A percentile compares a stretch with the other conserved stretches of the same genome.
These are phyloP conservation scores for Sambucus nigra DNA, from an alignment of 129 eudicot genomes.

Conservation along the genomic window DNA sequence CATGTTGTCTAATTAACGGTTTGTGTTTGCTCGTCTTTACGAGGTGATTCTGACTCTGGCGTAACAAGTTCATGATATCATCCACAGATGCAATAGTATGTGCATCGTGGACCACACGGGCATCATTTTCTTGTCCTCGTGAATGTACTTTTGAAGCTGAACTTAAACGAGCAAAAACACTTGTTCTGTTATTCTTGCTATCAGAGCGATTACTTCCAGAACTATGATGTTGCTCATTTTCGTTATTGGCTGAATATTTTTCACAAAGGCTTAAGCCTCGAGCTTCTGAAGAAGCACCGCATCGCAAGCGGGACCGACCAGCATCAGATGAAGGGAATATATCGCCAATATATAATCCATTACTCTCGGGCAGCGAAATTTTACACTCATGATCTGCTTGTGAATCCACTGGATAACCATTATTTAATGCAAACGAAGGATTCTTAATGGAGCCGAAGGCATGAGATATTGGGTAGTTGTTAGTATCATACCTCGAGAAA, in stretches of 20 bases:
- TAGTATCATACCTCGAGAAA: not conserved
- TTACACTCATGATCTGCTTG: not conserved
- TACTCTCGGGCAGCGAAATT: not conserved
- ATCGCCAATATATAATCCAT: conserved; percentile 2
- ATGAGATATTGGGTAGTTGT: not conserved
- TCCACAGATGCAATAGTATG: conserved; percentile 30
- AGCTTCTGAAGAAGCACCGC: conserved; percentile 15
- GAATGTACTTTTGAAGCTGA: conserved; percentile 4
- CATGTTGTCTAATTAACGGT: conserved; percentile 10
- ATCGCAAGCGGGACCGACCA: not conserved
- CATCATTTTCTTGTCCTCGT: conserved; percentile 15
- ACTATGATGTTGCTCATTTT: not conserved
- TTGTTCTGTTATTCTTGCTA: conserved; percentile 22
- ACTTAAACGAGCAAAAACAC: conserved; percentile 53
- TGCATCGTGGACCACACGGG: conserved; percentile 4
- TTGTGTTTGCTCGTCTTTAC: conserved; percentile 17
- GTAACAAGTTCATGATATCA: conserved; percentile 38
- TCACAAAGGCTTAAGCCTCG: conserved; percentile 6
- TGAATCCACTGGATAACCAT: conserved; percentile 1
- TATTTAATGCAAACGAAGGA: conserved; percentile 8
- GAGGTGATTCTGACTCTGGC: conserved; percentile 15
- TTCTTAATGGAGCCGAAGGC: conserved; percentile 10
- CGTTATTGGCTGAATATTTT: conserved; percentile 6
- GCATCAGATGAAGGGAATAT: conserved; percentile 6
- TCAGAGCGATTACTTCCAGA: conserved; percentile 9